These are phyloP conservation scores for Sporopachydermia lactativora DNA, from an alignment of 805 yeast species.

Conservation along the genomic window DNA sequence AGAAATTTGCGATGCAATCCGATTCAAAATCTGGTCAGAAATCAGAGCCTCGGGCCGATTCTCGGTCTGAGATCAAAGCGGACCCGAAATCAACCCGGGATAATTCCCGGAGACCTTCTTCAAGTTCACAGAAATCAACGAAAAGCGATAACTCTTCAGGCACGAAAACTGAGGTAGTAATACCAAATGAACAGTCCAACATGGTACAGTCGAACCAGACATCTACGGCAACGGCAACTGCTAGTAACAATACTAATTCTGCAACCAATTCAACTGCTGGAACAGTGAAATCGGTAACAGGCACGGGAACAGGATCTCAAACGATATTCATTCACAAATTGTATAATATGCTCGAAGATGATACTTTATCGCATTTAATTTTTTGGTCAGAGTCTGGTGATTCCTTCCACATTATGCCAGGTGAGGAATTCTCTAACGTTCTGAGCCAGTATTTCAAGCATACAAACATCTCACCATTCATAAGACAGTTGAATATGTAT, in stretches of 20 bases:
- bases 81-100: no score
- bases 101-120: not conserved
- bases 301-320: slow-evolving; percentile 23
- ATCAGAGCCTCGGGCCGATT: no score
- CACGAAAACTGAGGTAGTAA: no score
- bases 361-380: slow-evolving; percentile 53
- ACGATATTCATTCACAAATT: slow-evolving; percentile 77
- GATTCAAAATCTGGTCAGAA: no score
- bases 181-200: no score
- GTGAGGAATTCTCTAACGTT: slow-evolving; percentile 75
- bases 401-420: slow-evolving; percentile 69
- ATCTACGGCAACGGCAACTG: not conserved
- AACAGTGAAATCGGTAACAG: not conserved
- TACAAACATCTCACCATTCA: slow-evolving; percentile 87
- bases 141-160: not conserved
- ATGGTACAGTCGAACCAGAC: no score
- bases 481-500: slow-evolving; percentile 90
- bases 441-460: slow-evolving; percentile 70
- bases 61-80: no score
- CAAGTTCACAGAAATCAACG: not conserved
- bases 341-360: slow-evolving; percentile 82
- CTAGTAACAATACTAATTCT: not conserved
- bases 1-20: no score
- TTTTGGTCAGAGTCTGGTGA: slow-evolving; percentile 70
- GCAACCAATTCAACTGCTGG: not conserved